These are phyloP conservation scores for Backusella psychrophila DNA, from an alignment of 192 early-diverging fungal species.

Conservation along the genomic window DNA sequence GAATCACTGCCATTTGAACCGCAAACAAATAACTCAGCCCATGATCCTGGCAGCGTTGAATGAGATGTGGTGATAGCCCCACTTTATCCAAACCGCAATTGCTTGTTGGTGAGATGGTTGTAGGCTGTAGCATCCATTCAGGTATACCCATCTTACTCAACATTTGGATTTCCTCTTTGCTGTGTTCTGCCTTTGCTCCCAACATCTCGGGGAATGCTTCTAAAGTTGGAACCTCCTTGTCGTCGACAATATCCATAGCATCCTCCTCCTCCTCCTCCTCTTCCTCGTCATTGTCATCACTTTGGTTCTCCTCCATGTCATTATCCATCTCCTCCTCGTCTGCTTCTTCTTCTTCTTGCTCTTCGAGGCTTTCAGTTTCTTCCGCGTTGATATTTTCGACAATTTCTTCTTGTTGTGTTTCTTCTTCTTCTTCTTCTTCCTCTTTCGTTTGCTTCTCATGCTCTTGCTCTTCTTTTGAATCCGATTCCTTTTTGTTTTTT, in stretches of 20 bases:
- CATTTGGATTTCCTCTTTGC: constrained; percentile 38
- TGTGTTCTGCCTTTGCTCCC: constrained; percentile 28
- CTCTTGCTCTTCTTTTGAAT: constrained; percentile 34
- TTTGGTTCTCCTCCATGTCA: constrained; percentile 29
- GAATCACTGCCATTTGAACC: constrained; percentile 86
- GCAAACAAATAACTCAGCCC: constrained; percentile 81
- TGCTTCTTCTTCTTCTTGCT: constrained; percentile 12
- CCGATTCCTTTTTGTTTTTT: constrained; percentile 26
- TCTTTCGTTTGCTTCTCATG: background rate
- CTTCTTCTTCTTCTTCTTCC: background rate
- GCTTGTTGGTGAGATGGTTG: constrained; percentile 57
- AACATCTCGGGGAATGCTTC: constrained; percentile 47
- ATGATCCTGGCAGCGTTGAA: constrained; percentile 56
- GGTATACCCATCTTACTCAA: constrained; percentile 77
- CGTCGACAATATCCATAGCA: background rate
- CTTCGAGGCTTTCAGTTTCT: constrained; percentile 3
- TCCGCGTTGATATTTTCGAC: constrained; percentile 8
- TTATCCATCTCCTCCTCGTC: constrained; percentile 8
- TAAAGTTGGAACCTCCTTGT: constrained; percentile 9
- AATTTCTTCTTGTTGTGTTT: background rate
- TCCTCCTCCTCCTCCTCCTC: constrained; percentile 9
- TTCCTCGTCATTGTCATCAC: constrained; percentile 10
- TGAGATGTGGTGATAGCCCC: constrained; percentile 64
- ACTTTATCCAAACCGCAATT: constrained; percentile 20
- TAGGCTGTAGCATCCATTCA: constrained; percentile 84